Base-by-base conservation (phyloP, 2,329 filamentous ascomycete genomes). In the Salinomyces thailandicus region DNA sequence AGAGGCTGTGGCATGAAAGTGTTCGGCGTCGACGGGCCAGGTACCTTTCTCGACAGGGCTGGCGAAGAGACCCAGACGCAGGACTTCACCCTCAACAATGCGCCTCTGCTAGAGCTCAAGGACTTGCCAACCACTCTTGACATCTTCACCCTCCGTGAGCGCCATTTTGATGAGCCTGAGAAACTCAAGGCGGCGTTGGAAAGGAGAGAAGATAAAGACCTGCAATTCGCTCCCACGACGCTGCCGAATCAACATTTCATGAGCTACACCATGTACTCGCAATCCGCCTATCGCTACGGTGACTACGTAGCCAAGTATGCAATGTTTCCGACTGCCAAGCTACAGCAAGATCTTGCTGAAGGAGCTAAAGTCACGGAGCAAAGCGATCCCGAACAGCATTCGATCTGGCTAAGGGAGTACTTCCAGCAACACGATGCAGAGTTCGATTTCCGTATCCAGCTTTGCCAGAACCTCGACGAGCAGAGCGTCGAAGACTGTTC, bases 171-270 rank as follows among this genome's bases (percentile, higher is more conserved):
- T n/a, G n/a, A n/a, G n/a, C n/a, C n/a, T n/a, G n/a, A n/a, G n/a
- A n/a, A n/a, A n/a, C n/a, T 58, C 1, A 36, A 44, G 4, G 37
- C 37, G 8, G 45, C 45, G n/a, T 40, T 49, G 17, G 47, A 54
- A 35, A 38, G 57, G 32, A 46, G 58, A 5, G 56, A 51, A 2
- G 54, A 59, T 36, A 45, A 47, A n/a, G n/a, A n/a, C n/a, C n/a
- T n/a, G n/a, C n/a, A n/a, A n/a, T n/a, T n/a, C n/a, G 6, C 34
- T 53, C 12, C 51, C 53, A 43, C 51, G 55, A 34, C 46, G 45
- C 50, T 59, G 30, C 53, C 44, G 18, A 63, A 58, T 5, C 61
- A 51, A 11, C 60, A 62, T 22, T 55, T 59, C 2, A 63, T 63
- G 30, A 54, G 59, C 36, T 47, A 49, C 32, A 35, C 48, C 4